phyloP scores from a whole-genome alignment of 2,329 filamentous ascomycete genomes.

The Ophiosphaerella narmari region DNA sequence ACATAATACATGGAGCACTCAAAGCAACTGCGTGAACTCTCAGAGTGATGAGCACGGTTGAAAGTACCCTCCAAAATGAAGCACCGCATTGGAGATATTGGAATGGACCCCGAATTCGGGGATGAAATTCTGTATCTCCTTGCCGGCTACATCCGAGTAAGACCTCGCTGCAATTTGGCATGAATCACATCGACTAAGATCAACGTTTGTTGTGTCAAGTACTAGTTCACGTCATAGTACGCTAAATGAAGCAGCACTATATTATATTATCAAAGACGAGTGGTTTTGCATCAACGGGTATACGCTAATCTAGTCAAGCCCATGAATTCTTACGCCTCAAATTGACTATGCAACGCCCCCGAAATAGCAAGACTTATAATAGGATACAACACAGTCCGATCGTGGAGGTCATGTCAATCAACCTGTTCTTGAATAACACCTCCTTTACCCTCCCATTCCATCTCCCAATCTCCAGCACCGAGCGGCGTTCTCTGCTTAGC shows the following conservation, averaged over 20 bases:
- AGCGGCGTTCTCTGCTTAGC: slow-evolving; percentile 44
- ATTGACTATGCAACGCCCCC: slow-evolving; percentile 49
- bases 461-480: slow-evolving; percentile 56
- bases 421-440: slow-evolving; percentile 61
- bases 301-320: too few relatives aligned
- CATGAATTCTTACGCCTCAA: not conserved
- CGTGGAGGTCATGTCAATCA: slow-evolving; percentile 61
- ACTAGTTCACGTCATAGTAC: too few relatives aligned
- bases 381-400: slow-evolving; percentile 63
- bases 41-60: slow-evolving; percentile 34
- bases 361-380: slow-evolving; percentile 58
- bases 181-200: too few relatives aligned
- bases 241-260: too few relatives aligned
- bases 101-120: slow-evolving; percentile 22
- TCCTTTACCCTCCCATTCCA: slow-evolving; percentile 53
- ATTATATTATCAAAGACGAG: too few relatives aligned
- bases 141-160: slow-evolving; percentile 16
- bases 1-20: slow-evolving; percentile 24
- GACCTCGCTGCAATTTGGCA: too few relatives aligned
- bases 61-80: slow-evolving; percentile 36
- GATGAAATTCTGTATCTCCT: slow-evolving; percentile 18
- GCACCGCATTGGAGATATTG: slow-evolving; percentile 14
- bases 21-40: slow-evolving; percentile 36
- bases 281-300: too few relatives aligned
- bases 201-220: too few relatives aligned